Evolutionary conservation across 2,329 filamentous ascomycete species (phyloP).

Genomic region (Arthrobotrys sinensis): DNA sequence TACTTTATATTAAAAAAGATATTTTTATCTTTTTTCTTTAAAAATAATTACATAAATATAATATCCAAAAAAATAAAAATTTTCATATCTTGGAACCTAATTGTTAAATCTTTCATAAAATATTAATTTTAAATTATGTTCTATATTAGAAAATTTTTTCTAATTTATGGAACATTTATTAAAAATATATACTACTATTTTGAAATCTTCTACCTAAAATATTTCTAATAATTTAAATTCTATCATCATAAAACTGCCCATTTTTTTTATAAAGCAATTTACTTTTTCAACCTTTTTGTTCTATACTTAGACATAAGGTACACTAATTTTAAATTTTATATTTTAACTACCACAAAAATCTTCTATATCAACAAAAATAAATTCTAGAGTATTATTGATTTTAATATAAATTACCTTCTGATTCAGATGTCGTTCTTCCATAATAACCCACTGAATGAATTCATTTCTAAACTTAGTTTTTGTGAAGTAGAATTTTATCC

Average conservation of each 20-base stretch:
- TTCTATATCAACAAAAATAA: not conserved
- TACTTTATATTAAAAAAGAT: slow-evolving; percentile 8
- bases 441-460: too few species aligned
- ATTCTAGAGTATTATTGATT: not conserved
- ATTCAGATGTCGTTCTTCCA: too few species aligned
- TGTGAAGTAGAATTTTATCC: too few species aligned
- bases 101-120: slow-evolving; percentile 11
- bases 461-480: too few species aligned
- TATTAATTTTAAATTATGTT: not conserved
- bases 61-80: slow-evolving; percentile 2
- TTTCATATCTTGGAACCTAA: not conserved
- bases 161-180: not conserved
- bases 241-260: slow-evolving; percentile 2
- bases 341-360: slow-evolving; percentile 39
- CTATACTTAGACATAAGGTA: not conserved
- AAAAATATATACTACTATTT: slow-evolving; percentile 9
- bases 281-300: slow-evolving; percentile 47
- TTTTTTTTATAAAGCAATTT: slow-evolving; percentile 59
- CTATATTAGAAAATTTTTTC: slow-evolving; percentile 8
- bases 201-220: not conserved
- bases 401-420: too few species aligned
- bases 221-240: slow-evolving; percentile 3
- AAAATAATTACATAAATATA: slow-evolving; percentile 4
- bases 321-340: slow-evolving; percentile 1
- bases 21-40: slow-evolving; percentile 6